Percentiles rank a stretch among this genome's conserved stretches.
Evolutionary conservation across 257 asterid species (phyloP).

Genomic region (Apocynum venetum): DNA sequence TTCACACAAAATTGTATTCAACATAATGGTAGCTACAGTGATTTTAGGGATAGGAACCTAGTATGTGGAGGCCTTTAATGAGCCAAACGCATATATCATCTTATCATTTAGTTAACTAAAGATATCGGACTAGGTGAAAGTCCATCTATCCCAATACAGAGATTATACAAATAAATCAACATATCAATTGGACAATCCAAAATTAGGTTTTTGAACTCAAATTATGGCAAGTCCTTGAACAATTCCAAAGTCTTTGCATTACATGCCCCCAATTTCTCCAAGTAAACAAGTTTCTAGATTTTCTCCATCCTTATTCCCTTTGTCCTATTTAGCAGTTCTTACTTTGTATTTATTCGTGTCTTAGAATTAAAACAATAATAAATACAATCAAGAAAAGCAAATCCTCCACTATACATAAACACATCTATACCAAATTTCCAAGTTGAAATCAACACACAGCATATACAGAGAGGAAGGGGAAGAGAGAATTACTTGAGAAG

Average conservation of each 20-base stretch:
- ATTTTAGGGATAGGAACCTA: background rate
- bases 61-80: background rate
- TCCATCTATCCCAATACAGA: background rate
- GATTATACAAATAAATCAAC: background rate
- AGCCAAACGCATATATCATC: background rate
- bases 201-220: background rate
- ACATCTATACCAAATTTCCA: background rate
- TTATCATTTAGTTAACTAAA: background rate
- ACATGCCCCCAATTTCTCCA: background rate
- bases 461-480: background rate
- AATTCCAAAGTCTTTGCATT: background rate
- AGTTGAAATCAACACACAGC: background rate
- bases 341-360: background rate
- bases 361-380: background rate
- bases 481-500: background rate
- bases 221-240: background rate
- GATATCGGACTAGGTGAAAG: background rate
- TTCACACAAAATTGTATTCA: no score
- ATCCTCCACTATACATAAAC: background rate
- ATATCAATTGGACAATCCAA: background rate
- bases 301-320: background rate
- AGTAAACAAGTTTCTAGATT: background rate
- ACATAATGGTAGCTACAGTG: background rate
- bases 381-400: background rate
- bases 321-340: background rate